Base-by-base conservation (phyloP, 495 filamentous ascomycete genomes). In the Entonaema liquescens region DNA sequence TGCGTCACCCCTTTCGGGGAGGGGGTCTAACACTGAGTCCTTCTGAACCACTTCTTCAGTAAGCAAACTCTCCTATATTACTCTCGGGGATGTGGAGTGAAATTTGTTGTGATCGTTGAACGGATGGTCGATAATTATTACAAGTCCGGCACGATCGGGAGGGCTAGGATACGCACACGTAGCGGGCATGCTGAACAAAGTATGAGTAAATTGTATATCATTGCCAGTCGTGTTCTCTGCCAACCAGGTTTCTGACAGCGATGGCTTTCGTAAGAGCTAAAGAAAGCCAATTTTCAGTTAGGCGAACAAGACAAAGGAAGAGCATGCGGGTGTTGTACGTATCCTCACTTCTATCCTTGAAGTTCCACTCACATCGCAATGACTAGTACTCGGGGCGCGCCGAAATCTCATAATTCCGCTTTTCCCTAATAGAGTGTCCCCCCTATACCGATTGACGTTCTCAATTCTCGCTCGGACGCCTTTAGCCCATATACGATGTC, bases 401-500 rank as follows among this genome's bases (percentile, higher is more conserved):
- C 54, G 63, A 64, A 64, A 72, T 64, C 54, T 59, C 15, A 31
- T 50, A 59, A 63, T 60, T 28, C 54, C 59, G 33, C 21, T 28
- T 55, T 54, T 66, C 36, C 64, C 49, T 53, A 54, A 71, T 53
- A 40, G 21, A 53, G 36, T 49, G 5, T 47, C 52, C 31, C 31
- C 26, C 52, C 26, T 55, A 33, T 33, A 55, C 29, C 28, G 15
- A 31, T 55, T 55, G 26, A 9, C 19, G n/a, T 55, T 59, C 21
- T 58, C 17, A 57, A 57, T 5, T 56, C 26, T 60, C 25, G 38
- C 26, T 60, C 25, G 15, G 38, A 60, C 11, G 11, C 11, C 21
- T 21, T 36, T 3, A 29, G 49, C 49, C 29, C 29, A 25, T 21
- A 53, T 29, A 12, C 2, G 7, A 15, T 28, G 23, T 23, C 42